These are phyloP conservation scores for Mayamaea pseudoterrestris DNA, from an alignment of 108 stramenopile genomes.

Conservation along the genomic window DNA sequence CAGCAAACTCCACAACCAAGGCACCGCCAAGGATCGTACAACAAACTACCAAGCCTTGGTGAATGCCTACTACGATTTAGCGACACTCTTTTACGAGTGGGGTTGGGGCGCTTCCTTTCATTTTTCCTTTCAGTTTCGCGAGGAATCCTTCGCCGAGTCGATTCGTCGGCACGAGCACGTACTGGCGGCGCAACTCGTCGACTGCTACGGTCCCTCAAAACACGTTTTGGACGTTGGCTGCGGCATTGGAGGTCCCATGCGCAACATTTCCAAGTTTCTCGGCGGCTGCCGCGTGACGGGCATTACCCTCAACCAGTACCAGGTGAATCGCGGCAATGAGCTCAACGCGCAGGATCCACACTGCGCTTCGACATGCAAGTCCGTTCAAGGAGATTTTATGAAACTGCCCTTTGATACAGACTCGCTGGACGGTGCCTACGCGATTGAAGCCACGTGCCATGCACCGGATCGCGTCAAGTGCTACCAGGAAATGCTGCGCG, in stretches of 20 bases:
- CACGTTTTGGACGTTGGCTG: conserved; percentile 86
- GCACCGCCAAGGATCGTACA: conserved; percentile 26
- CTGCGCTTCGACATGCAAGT: conserved; percentile 14
- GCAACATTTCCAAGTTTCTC: conserved; percentile 84
- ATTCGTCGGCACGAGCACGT: conserved; percentile 86
- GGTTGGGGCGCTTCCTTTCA: conserved; percentile 91
- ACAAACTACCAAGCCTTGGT: conserved; percentile 65
- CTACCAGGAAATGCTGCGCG: conserved; percentile 68
- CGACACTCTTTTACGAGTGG: conserved; percentile 93
- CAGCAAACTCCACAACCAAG: conserved; percentile 26
- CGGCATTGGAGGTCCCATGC: conserved; percentile 93
- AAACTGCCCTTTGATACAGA: conserved; percentile 64
- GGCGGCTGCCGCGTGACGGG: conserved; percentile 58
- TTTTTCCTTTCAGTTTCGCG: conserved; percentile 69
- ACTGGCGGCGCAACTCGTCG: conserved; percentile 56
- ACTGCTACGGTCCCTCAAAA: conserved; percentile 15
- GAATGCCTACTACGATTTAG: conserved; percentile 84
- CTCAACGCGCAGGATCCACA: conserved; percentile 16
- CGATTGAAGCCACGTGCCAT: conserved; percentile 92
- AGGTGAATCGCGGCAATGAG: conserved; percentile 83
- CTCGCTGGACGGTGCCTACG: conserved; percentile 80
- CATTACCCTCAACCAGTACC: conserved; percentile 80
- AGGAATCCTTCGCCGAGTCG: conserved; percentile 72
- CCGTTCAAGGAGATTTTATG: conserved; percentile 85
- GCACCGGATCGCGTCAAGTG: conserved; percentile 69